phyloP scores from a whole-genome alignment of 2,329 filamentous ascomycete species.

The Calonectria pseudoturangicola region DNA sequence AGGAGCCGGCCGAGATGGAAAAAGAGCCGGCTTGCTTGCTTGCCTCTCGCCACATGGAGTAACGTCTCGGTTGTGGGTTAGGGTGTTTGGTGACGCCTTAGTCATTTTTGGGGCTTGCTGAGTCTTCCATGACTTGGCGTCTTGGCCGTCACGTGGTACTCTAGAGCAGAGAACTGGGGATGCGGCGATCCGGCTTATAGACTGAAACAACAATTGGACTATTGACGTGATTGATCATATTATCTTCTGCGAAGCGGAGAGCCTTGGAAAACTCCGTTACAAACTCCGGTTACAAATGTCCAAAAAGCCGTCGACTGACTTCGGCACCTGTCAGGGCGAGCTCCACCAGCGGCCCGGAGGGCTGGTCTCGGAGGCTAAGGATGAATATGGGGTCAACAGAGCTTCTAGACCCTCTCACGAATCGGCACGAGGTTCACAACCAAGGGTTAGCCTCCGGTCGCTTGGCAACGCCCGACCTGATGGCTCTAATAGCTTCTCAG shows the following conservation, averaged over 20 bases:
- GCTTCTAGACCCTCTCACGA: constrained; percentile 45
- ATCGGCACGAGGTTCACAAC: constrained; percentile 35
- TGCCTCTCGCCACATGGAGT: constrained; percentile 15
- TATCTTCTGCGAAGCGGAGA: constrained; percentile 13
- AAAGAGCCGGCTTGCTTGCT: constrained; percentile 17
- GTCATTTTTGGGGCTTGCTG: neutral
- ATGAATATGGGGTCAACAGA: constrained; percentile 36
- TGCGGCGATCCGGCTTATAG: neutral
- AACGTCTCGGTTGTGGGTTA: constrained; percentile 26
- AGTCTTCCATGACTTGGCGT: neutral
- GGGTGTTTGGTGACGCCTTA: neutral
- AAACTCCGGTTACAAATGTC: constrained; percentile 16
- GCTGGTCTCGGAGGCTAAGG: constrained; percentile 45
- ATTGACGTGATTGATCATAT: neutral
- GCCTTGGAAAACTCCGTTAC: constrained; percentile 22
- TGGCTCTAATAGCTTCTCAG: constrained; percentile 36
- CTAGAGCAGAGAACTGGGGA: constrained; percentile 7
- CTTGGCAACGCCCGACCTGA: constrained; percentile 34
- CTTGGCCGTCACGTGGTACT: constrained; percentile 11
- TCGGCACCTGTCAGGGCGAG: constrained; percentile 39
- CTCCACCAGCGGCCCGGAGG: constrained; percentile 47
- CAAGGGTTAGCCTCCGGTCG: constrained; percentile 26
- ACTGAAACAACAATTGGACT: constrained; percentile 1
- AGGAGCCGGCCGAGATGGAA: constrained; percentile 48
- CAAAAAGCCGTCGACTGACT: constrained; percentile 36